A percentile compares a stretch with the other conserved stretches of the same genome.
Evolutionary conservation across 768 basidiomycete species (phyloP).

Genomic region (Lenzites betulinus): DNA sequence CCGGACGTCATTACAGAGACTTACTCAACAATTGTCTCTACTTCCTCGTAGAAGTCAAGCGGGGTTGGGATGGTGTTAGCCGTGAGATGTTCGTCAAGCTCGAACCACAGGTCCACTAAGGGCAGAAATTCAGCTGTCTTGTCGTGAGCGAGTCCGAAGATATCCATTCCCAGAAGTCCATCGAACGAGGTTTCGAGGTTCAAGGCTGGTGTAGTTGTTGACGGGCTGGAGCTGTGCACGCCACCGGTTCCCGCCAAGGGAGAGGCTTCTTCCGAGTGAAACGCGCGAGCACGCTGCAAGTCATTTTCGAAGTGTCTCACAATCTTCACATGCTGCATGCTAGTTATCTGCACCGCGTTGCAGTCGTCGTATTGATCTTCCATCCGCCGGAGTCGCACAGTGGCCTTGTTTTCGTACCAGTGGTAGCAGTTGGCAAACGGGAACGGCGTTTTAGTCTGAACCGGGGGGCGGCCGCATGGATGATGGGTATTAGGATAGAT

Average conservation of each 20-base stretch:
- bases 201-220: background rate
- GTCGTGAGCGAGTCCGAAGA: background rate
- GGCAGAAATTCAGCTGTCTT: background rate
- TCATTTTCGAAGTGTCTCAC: too few species aligned
- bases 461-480: background rate
- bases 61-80: background rate
- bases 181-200: background rate
- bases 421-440: slow-evolving; percentile 11
- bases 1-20: background rate
- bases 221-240: background rate
- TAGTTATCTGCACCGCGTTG: background rate
- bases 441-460: background rate
- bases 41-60: background rate
- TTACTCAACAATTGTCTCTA: slow-evolving; percentile 2
- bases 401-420: background rate
- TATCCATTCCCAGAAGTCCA: background rate
- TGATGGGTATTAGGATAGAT: slow-evolving; percentile 3
- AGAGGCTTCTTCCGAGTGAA: too few species aligned
- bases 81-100: slow-evolving; percentile 5
- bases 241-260: background rate
- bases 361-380: background rate
- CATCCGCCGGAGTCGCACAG: background rate
- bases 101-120: slow-evolving; percentile 9
- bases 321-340: too few species aligned
- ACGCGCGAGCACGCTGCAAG: too few species aligned